phyloP scores from a whole-genome alignment of 192 early-diverging fungal genomes.

The Coemansia sp. region DNA sequence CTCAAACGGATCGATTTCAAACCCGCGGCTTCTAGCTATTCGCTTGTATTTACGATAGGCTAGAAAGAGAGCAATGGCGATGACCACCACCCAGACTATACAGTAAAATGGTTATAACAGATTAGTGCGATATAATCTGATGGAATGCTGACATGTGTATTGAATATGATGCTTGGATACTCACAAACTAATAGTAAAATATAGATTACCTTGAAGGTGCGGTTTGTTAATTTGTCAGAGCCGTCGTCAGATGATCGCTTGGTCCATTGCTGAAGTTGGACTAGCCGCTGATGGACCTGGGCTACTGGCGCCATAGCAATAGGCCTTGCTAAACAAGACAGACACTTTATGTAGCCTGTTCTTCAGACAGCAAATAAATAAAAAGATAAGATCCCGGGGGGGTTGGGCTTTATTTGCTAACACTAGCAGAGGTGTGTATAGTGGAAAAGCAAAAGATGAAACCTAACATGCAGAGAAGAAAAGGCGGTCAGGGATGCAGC shows the following conservation, averaged over 20 bases:
- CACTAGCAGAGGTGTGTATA: too few species aligned
- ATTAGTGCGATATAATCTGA: not conserved
- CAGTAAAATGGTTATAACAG: not conserved
- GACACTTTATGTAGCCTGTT: too few species aligned
- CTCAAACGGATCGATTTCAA: constrained; percentile 1
- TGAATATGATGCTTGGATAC: too few species aligned
- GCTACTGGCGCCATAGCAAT: too few species aligned
- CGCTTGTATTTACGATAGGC: constrained; percentile 14
- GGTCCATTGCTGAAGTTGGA: not conserved
- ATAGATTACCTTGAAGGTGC: constrained; percentile 14
- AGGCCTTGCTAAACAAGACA: not conserved
- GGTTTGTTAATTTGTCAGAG: not conserved
- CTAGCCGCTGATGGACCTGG: constrained; percentile 2
- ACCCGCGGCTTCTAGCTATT: not conserved
- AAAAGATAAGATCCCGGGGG: too few species aligned
- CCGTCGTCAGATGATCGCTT: constrained; percentile 6
- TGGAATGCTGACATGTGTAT: too few species aligned
- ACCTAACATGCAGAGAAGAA: too few species aligned
- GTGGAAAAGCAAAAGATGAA: too few species aligned
- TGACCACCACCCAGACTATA: constrained; percentile 23
- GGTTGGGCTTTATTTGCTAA: too few species aligned
- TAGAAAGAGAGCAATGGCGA: constrained; percentile 8
- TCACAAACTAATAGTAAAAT: constrained; percentile 11
- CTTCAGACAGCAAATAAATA: too few species aligned
- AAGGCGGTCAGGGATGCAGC: too few species aligned